Evolutionary conservation across 768 basidiomycete species (phyloP).

Genomic region (Leccinum variicolor): DNA sequence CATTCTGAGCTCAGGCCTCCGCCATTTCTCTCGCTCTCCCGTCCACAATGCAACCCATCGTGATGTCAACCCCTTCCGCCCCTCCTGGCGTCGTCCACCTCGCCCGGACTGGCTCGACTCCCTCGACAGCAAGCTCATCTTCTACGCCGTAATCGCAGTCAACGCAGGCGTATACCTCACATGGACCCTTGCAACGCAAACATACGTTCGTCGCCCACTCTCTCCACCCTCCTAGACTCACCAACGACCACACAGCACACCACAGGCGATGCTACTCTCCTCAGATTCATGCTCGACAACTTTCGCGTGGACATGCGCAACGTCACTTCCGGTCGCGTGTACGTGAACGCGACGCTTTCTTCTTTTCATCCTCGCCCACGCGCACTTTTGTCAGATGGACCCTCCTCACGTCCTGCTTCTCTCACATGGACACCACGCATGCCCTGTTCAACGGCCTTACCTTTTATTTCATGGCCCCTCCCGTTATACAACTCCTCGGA

Average conservation of each 20-base stretch:
- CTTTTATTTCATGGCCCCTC: constrained; percentile 71
- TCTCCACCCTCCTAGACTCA: not conserved
- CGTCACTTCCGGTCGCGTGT: constrained; percentile 63
- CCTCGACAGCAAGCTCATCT: constrained; percentile 50
- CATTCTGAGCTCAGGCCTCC: constrained; percentile 1
- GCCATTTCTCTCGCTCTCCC: constrained; percentile 15
- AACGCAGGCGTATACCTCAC: constrained; percentile 60
- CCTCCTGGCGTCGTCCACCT: constrained; percentile 29
- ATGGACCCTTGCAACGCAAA: constrained; percentile 46
- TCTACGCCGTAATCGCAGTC: constrained; percentile 61
- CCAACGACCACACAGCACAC: constrained; percentile 27
- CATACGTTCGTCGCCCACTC: constrained; percentile 31
- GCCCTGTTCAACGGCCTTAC: constrained; percentile 76
- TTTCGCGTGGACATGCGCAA: constrained; percentile 64
- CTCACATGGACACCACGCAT: constrained; percentile 58
- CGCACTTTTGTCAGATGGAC: constrained; percentile 57
- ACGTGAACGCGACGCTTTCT: constrained; percentile 19
- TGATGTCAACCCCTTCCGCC: constrained; percentile 7
- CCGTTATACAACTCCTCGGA: constrained; percentile 61
- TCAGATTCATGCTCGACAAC: constrained; percentile 55
- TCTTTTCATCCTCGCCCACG: not conserved
- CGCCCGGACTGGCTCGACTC: constrained; percentile 41
- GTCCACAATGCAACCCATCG: constrained; percentile 23
- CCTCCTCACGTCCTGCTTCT: constrained; percentile 65
- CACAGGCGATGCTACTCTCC: constrained; percentile 37